These are phyloP conservation scores for Xylaria bambusicola DNA, from an alignment of 495 filamentous ascomycete genomes.

Conservation along the genomic window DNA sequence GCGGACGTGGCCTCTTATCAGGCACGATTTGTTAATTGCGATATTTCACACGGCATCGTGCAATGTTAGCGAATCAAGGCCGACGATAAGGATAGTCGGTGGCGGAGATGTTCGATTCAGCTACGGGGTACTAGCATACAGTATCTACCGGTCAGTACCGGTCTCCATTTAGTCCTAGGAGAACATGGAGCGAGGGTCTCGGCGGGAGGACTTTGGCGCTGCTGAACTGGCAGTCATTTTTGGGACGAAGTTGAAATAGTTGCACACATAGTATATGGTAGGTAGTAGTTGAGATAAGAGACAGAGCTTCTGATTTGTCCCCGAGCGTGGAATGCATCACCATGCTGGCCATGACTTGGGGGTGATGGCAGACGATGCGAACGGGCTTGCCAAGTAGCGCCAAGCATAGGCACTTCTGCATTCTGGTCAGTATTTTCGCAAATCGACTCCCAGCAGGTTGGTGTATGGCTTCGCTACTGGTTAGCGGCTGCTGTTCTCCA, in stretches of 20 bases:
- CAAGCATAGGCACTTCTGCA: too few relatives aligned
- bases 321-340: background rate
- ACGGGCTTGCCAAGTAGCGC: too few relatives aligned
- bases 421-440: too few relatives aligned
- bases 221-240: background rate
- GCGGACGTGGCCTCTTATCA: constrained; percentile 32
- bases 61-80: constrained; percentile 32
- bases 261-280: too few relatives aligned
- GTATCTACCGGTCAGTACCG: background rate
- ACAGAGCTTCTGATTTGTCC: constrained; percentile 8
- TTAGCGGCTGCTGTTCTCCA: background rate
- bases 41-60: constrained; percentile 13
- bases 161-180: background rate
- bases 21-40: constrained; percentile 22
- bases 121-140: constrained; percentile 14
- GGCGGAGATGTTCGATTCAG: constrained; percentile 37
- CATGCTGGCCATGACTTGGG: background rate
- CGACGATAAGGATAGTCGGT: constrained; percentile 27
- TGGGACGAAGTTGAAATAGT: constrained; percentile 8
- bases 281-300: constrained; percentile 10
- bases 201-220: background rate
- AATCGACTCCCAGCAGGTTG: background rate
- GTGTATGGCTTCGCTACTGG: too few relatives aligned
- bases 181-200: background rate
- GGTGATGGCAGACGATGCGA: background rate